phyloP scores from a whole-genome alignment of 495 filamentous ascomycete genomes.

The Hyaloscypha variabilis region DNA sequence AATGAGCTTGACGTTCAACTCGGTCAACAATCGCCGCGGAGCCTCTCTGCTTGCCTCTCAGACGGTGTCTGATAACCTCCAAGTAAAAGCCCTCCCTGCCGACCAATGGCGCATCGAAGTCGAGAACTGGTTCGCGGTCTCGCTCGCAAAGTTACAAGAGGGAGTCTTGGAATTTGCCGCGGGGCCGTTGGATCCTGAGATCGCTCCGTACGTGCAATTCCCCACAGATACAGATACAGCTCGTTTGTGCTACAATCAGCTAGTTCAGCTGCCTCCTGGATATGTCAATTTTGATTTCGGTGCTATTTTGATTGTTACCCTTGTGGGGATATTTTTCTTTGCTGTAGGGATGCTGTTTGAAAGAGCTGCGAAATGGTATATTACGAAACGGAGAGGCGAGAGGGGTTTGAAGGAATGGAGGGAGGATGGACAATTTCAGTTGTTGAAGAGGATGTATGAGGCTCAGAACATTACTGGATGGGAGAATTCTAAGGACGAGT shows the following conservation, averaged over 20 bases:
- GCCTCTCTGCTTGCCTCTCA: conserved; percentile 10
- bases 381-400: neutral
- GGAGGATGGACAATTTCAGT: conserved; percentile 3
- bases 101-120: conserved; percentile 23
- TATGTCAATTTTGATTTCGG: conserved; percentile 12
- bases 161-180: conserved; percentile 15
- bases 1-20: neutral
- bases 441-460: conserved; percentile 13
- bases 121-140: conserved; percentile 5
- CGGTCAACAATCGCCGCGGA: conserved; percentile 2
- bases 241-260: conserved; percentile 7
- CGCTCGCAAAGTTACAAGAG: conserved; percentile 12
- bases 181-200: conserved; percentile 11
- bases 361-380: neutral
- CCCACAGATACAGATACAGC: conserved; percentile 1
- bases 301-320: neutral
- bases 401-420: conserved; percentile 2
- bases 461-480: neutral
- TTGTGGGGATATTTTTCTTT: neutral
- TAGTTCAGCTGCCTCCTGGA: neutral
- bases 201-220: conserved; percentile 2
- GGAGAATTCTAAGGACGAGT: neutral
- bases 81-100: conserved; percentile 2
- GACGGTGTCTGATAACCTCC: neutral
- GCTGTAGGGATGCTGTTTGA: conserved; percentile 2